phyloP scores from a whole-genome alignment of 495 filamentous ascomycete genomes.

The Trichocladium uniseriatum region DNA sequence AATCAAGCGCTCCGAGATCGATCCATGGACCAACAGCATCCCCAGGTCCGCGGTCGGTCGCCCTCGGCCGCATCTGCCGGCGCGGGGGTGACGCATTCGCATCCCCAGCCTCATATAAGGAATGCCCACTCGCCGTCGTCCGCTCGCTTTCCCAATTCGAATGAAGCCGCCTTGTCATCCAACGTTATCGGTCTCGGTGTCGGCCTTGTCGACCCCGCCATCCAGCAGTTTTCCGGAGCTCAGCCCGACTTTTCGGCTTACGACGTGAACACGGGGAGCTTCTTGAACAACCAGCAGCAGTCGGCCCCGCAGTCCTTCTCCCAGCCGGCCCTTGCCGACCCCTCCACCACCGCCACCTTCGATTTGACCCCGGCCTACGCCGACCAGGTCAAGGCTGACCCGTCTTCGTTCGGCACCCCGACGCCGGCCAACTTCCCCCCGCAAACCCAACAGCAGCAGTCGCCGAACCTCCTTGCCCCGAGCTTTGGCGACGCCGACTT shows the following conservation, averaged over 20 bases:
- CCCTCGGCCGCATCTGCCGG: conserved; percentile 32
- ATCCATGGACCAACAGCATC: conserved; percentile 40
- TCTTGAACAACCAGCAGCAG: conserved; percentile 35
- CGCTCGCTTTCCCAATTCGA: conserved; percentile 36
- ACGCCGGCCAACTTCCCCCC: conserved; percentile 15
- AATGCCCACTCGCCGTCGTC: conserved; percentile 42
- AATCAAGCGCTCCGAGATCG: conserved; percentile 12
- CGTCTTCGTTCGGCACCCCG: conserved; percentile 23
- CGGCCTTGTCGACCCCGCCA: conserved; percentile 32
- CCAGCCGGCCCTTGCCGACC: conserved; percentile 26
- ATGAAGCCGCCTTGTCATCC: conserved; percentile 24
- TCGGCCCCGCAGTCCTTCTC: conserved; percentile 30
- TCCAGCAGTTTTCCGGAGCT: conserved; percentile 26
- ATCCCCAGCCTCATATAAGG: conserved; percentile 44
- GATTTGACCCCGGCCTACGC: conserved; percentile 34
- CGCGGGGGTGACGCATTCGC: conserved; percentile 27
- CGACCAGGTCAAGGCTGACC: conserved; percentile 28
- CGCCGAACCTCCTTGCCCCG: conserved; percentile 27
- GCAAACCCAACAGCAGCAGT: conserved; percentile 15
- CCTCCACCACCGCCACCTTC: conserved; percentile 24
- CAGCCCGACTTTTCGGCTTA: conserved; percentile 32
- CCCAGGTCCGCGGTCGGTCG: conserved; percentile 39
- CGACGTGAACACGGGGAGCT: conserved; percentile 26
- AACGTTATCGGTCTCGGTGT: conserved; percentile 40
- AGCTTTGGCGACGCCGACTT: conserved; percentile 44